Evolutionary conservation across 768 basidiomycete species (phyloP), one percentile per base, ranked within the genome.

Genomic region (Leccinum rimulosum): DNA sequence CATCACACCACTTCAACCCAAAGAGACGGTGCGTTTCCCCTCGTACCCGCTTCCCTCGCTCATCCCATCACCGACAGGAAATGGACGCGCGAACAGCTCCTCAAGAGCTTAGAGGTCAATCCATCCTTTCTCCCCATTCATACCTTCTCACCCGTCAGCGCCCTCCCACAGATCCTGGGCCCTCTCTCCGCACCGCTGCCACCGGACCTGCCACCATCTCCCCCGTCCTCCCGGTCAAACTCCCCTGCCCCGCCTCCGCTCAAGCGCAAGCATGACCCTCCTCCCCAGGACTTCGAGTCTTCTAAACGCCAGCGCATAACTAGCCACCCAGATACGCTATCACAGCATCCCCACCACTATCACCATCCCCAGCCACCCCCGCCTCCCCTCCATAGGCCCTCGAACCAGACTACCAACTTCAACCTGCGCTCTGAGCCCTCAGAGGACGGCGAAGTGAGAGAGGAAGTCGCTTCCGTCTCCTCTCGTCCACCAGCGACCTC

Each of bases 371-470:
- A 68, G 57, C 66, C 64, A 11, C 68, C 65, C 9, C 63, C 58
- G 22, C 64, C 64, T 28, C 40, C 60, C 50, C 60, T 40, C 35
- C 61, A 61, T 54, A 66, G 63, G 66, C n/a, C 66, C 49, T 61
- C 70, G 36, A 70, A 62, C 59, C 62, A 57, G 38, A 55, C 65
- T 1, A n/a, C 67, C 49, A 59, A 48, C 64, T 69, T 64, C 56
- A 67, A 65, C 50, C 59, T 70, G 38, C 72, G 78, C 60, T 71
- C 76, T 55, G 78, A 82, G 40, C 76, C 78, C 3, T 67, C 74
- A 36, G 80, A 81, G 60, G 80, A 80, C 58, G 80, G 80, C 38
- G 80, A 80, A 61, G 73, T 82, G 9, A 74, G 71, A 57, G 80
- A 81, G 57, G 80, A 80, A 8, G 40, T 68, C 17, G 61, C 53